A percentile compares a stretch with the other conserved stretches of the same genome.
phyloP scores from a whole-genome alignment of 306 rosid genomes.

The Cicer judaicum region DNA sequence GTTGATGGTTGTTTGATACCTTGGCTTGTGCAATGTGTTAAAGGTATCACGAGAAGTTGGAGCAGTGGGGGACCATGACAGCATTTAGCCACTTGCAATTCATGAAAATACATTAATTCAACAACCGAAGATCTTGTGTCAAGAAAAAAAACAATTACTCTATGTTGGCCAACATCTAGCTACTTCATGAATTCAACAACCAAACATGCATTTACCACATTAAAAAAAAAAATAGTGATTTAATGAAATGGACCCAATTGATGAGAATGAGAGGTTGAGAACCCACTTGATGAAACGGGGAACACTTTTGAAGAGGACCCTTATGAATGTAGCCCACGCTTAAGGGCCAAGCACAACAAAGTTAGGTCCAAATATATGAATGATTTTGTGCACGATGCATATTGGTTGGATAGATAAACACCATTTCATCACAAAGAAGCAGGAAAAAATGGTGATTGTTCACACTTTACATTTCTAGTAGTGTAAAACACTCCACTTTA shows the following conservation, averaged over 20 bases:
- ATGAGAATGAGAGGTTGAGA: neutral
- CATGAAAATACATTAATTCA: slow-evolving; percentile 1
- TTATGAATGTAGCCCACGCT: neutral
- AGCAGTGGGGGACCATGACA: slow-evolving; percentile 50
- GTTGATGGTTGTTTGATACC: slow-evolving; percentile 51
- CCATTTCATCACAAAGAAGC: too few species aligned
- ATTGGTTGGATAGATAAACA: too few species aligned
- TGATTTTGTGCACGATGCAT: neutral
- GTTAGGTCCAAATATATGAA: neutral
- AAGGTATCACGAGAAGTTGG: slow-evolving; percentile 45
- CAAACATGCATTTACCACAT: too few species aligned
- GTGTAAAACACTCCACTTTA: too few species aligned
- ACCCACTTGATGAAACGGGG: neutral
- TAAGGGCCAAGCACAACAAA: neutral
- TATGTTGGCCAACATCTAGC: slow-evolving; percentile 4
- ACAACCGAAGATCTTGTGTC: neutral
- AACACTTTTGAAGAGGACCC: neutral
- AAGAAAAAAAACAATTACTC: neutral
- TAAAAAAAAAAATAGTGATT: too few species aligned
- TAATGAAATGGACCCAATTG: neutral
- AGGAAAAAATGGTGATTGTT: too few species aligned
- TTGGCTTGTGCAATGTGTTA: slow-evolving; percentile 53
- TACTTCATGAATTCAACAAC: slow-evolving; percentile 1
- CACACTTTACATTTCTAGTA: too few species aligned
- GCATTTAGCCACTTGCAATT: slow-evolving; percentile 46